Conservation (phyloP, 169 alveolate genomes). For the Plasmodium billcollinsi region DNA sequence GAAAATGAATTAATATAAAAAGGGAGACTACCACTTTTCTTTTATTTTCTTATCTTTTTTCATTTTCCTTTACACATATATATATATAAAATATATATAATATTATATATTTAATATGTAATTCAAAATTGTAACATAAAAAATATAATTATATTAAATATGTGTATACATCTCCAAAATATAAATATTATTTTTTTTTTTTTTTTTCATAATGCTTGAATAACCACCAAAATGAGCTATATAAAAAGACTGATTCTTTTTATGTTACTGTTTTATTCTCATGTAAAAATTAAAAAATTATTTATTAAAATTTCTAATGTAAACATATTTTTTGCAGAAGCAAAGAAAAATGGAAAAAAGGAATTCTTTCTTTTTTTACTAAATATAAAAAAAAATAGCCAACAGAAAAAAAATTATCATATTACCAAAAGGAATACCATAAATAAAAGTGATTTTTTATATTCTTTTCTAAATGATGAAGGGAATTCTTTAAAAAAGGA, state of each 20-base stretch:
- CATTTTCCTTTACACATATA: background rate
- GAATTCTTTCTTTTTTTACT: constrained; percentile 19
- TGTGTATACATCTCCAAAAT: background rate
- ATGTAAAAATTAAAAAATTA: constrained; percentile 25
- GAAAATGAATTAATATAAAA: background rate
- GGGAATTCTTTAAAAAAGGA: too few relatives aligned
- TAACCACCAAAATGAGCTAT: constrained; percentile 19
- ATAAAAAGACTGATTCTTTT: constrained; percentile 42
- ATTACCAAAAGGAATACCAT: background rate
- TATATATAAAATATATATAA: background rate
- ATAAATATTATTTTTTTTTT: background rate
- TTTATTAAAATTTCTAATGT: constrained; percentile 5
- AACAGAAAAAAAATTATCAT: background rate
- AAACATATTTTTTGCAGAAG: constrained; percentile 16
- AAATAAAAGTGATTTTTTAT: constrained; percentile 19
- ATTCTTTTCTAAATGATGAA: constrained; percentile 9
- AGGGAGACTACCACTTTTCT: background rate
- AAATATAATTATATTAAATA: too few relatives aligned
- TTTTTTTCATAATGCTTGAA: constrained; percentile 24
- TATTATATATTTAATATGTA: too few relatives aligned
- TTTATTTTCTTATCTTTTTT: background rate
- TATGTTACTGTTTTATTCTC: constrained; percentile 23
- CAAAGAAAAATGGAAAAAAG: constrained; percentile 10
- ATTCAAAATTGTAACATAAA: too few relatives aligned
- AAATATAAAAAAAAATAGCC: background rate